These are phyloP conservation scores for Septoria linicola DNA, from an alignment of 2,329 filamentous ascomycete genomes.

Conservation along the genomic window DNA sequence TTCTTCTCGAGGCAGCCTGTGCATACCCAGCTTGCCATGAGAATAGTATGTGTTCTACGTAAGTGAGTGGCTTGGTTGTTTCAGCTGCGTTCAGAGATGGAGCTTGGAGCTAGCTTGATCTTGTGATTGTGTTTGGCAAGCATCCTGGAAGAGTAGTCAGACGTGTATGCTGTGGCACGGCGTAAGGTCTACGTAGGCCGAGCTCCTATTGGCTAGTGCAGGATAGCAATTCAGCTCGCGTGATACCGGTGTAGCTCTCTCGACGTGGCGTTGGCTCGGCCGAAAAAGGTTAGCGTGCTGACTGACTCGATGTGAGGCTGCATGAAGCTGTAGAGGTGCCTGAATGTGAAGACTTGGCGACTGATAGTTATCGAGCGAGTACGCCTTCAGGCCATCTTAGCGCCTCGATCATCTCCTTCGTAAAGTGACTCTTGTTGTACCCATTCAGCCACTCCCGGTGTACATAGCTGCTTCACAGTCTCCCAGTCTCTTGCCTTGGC, in stretches of 20 bases:
- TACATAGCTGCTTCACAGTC: conserved; percentile 56
- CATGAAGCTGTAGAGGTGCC: no score
- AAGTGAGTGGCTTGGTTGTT: not conserved
- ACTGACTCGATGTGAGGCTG: no score
- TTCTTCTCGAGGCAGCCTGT: conserved; percentile 8
- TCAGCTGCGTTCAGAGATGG: not conserved
- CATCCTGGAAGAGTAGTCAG: not conserved
- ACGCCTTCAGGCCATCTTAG: conserved; percentile 33
- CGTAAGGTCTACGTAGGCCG: not conserved
- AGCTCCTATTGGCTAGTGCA: conserved; percentile 3
- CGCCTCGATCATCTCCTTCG: conserved; percentile 31
- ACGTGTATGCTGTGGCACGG: conserved; percentile 1
- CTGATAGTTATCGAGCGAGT: no score
- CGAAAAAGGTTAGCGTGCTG: no score
- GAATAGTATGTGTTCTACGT: not conserved
- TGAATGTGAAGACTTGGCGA: no score
- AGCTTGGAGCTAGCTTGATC: not conserved
- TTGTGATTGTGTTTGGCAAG: not conserved
- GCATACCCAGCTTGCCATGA: conserved; percentile 10
- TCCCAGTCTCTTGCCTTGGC: conserved; percentile 51
- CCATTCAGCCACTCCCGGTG: conserved; percentile 57
- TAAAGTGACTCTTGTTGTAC: conserved; percentile 60
- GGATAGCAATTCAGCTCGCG: conserved; percentile 4
- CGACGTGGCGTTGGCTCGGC: not conserved
- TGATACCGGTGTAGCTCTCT: conserved; percentile 4